phyloP scores from a whole-genome alignment of 371 early-diverging fungal genomes.

The Parasitella parasitica region DNA sequence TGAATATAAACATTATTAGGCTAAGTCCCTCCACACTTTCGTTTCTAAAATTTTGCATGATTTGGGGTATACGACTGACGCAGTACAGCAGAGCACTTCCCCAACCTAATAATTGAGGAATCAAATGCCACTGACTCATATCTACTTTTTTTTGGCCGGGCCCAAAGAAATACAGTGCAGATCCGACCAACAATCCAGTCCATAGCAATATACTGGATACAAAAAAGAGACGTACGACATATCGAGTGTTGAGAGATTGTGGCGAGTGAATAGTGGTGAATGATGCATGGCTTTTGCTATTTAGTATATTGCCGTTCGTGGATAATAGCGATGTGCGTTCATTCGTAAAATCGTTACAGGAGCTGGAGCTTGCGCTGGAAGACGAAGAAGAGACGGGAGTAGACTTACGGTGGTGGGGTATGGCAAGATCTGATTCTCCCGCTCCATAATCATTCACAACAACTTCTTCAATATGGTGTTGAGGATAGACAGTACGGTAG shows the following conservation, averaged over 20 bases:
- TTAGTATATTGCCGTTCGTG: not conserved
- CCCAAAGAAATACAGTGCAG: constrained; percentile 27
- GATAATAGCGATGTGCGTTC: not conserved
- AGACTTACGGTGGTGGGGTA: not conserved
- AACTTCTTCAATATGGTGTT: constrained; percentile 13
- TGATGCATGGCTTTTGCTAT: not conserved
- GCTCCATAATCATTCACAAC: constrained; percentile 7
- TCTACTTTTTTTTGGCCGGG: constrained; percentile 28
- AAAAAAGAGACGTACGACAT: constrained; percentile 24
- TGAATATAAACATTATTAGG: constrained; percentile 78
- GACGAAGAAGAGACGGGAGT: not conserved
- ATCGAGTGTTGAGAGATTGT: constrained; percentile 22
- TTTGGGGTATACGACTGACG: constrained; percentile 77
- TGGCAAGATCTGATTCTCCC: not conserved
- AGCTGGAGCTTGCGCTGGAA: not conserved
- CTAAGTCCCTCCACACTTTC: constrained; percentile 77
- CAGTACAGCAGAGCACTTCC: constrained; percentile 59
- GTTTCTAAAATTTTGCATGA: constrained; percentile 71
- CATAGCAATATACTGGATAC: constrained; percentile 19
- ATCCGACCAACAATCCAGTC: constrained; percentile 17
- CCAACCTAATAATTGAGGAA: constrained; percentile 54
- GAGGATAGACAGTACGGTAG: constrained; percentile 39
- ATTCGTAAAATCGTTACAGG: not conserved
- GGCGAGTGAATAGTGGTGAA: not conserved
- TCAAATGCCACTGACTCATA: constrained; percentile 30